Evolutionary conservation across 2,329 filamentous ascomycete genomes (phyloP), one percentile per base, ranked within the genome.

Genomic region (Hyphodiscus sp.): DNA sequence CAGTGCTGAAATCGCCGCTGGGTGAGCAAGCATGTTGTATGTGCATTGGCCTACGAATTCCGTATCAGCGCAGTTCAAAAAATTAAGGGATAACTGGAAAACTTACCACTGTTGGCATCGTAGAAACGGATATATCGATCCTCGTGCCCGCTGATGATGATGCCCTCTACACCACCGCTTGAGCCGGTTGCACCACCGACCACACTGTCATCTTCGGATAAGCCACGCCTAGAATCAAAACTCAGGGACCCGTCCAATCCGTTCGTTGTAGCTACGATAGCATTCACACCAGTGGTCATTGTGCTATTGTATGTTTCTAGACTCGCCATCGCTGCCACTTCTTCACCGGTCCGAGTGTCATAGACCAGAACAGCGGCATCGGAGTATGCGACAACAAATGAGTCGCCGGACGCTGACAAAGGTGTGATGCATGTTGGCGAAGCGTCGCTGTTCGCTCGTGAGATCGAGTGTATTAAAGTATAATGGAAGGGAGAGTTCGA

Each of bases 21-120:
- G 91, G 65, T 99, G 94, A 6, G 94, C 94, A 55, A 97, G 83
- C 94, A 99, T 99, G 66, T 88, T 95, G 73, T 99, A 99, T 59
- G 94, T 97, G 74, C 91, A 96, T 90, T 99, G 94, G 53, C 94
- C 94, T 97, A 42, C 5, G 2, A 42, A 58, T 54, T 23, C 19
- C 19, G 26, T 15, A 23, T 41, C 19, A 30, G 19, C 5, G 16
- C 1, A 29, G 46, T 38, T 20, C 26, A n/a, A 8, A 20, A 4
- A 2, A 20, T 20, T 20, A n/a, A 13, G n/a, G 18, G 15, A 16
- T 11, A 30, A 43, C 41, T 20, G 41, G 41, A 20, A 33, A 43
- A 82, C 89, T 72, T 86, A 97, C 94, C 94, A 73, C 90, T 96
- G 68, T 99, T 97, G 58, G 94, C 94, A 76, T 99, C 94, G 70